Evolutionary conservation across 2,329 filamentous ascomycete genomes (phyloP).

Genomic region (Sporothrix dimorphospora): DNA sequence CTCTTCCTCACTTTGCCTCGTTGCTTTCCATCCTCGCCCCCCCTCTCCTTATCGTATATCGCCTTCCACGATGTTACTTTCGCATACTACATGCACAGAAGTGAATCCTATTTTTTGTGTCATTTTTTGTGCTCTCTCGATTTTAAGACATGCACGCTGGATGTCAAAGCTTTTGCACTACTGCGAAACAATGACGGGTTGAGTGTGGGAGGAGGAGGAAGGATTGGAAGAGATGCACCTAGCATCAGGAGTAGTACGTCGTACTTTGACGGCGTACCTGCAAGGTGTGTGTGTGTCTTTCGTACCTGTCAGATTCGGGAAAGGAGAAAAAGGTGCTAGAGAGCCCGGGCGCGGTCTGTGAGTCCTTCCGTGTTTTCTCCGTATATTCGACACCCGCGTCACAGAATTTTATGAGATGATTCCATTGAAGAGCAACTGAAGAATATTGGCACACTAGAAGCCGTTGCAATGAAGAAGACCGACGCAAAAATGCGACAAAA

Average conservation of each 20-base stretch:
- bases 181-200: not conserved
- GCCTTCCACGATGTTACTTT: not conserved
- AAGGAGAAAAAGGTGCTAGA: not conserved
- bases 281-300: constrained; percentile 1
- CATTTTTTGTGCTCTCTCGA: not conserved
- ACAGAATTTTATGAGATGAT: not conserved
- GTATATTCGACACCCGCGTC: not conserved
- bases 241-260: not conserved
- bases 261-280: not conserved
- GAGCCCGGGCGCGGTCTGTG: not conserved
- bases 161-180: constrained; percentile 5
- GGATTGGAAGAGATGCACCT: not conserved
- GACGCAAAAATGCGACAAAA: not conserved
- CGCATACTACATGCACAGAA: not conserved
- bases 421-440: no score
- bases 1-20: not conserved
- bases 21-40: not conserved
- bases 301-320: constrained; percentile 5
- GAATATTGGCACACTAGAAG: no score
- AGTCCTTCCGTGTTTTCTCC: not conserved
- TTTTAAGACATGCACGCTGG: not conserved
- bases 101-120: not conserved
- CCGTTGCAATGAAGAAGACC: no score
- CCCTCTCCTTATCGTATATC: not conserved
- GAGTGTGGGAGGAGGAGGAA: not conserved